Conservation (phyloP, 2,329 filamentous ascomycete species). For the Paecilomyces niveus region DNA sequence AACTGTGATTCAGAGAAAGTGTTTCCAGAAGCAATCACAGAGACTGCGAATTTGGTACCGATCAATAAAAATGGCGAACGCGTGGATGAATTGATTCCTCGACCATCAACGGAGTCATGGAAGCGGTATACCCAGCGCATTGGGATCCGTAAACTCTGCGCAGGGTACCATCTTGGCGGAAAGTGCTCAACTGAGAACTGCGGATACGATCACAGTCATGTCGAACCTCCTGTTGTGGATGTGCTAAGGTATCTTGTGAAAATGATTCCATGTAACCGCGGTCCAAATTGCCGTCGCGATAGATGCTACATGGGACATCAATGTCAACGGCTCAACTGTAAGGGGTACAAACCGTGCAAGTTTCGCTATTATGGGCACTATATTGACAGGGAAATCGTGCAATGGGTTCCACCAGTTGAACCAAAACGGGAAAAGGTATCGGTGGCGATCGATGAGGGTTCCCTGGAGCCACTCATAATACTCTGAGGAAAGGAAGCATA, state of each 20-base stretch:
- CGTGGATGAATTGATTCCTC: slow-evolving; percentile 37
- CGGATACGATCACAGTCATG: slow-evolving; percentile 40
- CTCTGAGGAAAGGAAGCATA: background rate
- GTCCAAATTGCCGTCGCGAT: slow-evolving; percentile 33
- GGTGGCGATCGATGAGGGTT: background rate
- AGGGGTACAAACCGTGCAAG: background rate
- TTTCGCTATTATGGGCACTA: background rate
- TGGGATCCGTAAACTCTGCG: slow-evolving; percentile 41
- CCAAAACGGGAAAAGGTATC: background rate
- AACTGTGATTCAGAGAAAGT: background rate
- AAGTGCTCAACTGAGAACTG: slow-evolving; percentile 33
- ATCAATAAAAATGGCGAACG: slow-evolving; percentile 43
- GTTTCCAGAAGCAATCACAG: background rate
- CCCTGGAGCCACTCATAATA: background rate
- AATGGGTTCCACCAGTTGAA: background rate
- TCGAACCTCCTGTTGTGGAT: slow-evolving; percentile 32
- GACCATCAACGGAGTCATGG: slow-evolving; percentile 31
- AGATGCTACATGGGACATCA: slow-evolving; percentile 43
- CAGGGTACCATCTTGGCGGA: slow-evolving; percentile 40
- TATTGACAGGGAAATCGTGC: background rate
- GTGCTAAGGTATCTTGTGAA: slow-evolving; percentile 41
- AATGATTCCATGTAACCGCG: slow-evolving; percentile 35
- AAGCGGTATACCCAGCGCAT: slow-evolving; percentile 33
- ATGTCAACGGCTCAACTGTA: slow-evolving; percentile 15
- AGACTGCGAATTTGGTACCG: slow-evolving; percentile 30